A percentile compares a stretch with the other conserved stretches of the same genome.
phyloP scores from a whole-genome alignment of 2,329 filamentous ascomycete genomes.

The Verruconis gallopava region DNA sequence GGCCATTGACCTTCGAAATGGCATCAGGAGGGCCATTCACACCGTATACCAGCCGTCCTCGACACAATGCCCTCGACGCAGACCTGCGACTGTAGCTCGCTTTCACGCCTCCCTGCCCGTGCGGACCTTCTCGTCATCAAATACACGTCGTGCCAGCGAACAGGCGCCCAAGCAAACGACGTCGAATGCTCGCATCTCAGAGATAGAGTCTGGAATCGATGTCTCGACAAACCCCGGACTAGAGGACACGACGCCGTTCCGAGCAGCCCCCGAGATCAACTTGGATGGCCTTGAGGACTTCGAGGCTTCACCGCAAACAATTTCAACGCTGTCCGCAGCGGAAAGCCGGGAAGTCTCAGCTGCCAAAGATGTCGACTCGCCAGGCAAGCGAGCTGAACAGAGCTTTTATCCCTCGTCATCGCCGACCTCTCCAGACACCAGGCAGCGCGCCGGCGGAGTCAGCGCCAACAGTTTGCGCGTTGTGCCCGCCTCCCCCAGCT shows the following conservation, averaged over 20 bases:
- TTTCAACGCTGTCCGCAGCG: too few species aligned
- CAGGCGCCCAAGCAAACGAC: neutral
- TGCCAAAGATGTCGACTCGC: too few species aligned
- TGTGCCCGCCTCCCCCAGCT: conserved; percentile 77
- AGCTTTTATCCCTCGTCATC: too few species aligned
- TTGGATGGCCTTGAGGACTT: too few species aligned
- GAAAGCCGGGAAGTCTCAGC: too few species aligned
- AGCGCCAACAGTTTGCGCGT: conserved; percentile 48
- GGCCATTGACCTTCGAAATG: conserved; percentile 1
- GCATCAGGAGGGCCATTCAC: conserved; percentile 3
- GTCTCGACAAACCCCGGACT: neutral
- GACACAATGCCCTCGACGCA: neutral
- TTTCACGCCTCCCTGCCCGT: neutral
- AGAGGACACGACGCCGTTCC: neutral
- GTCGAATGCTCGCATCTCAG: neutral
- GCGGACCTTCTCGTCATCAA: neutral
- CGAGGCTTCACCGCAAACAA: too few species aligned
- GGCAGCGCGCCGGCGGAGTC: too few species aligned
- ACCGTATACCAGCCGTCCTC: neutral
- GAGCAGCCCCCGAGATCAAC: neutral
- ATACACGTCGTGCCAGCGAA: neutral
- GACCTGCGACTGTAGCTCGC: neutral
- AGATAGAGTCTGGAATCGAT: neutral
- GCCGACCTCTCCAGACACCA: too few species aligned
- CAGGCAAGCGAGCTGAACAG: too few species aligned